Percentiles rank a stretch among this genome's conserved stretches.
phyloP scores from a whole-genome alignment of 208 protist species.

The Kentomonas sorsogonicus region DNA sequence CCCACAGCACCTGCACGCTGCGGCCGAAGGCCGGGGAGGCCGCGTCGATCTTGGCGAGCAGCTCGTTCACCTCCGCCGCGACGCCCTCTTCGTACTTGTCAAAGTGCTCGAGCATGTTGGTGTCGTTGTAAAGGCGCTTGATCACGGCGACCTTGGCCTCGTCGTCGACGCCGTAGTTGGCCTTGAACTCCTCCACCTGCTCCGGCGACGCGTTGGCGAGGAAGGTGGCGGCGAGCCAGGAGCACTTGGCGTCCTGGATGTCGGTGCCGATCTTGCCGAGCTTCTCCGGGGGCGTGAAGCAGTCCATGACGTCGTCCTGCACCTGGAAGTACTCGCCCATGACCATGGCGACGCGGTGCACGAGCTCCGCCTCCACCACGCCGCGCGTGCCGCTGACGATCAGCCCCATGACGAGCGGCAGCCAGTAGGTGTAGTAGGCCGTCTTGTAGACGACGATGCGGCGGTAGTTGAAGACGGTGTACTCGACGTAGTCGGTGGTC shows the following conservation, averaged over 20 bases:
- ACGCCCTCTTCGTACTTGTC: conserved; percentile 70
- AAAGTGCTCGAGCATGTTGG: conserved; percentile 70
- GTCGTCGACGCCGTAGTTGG: conserved; percentile 85
- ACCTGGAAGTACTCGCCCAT: conserved; percentile 98
- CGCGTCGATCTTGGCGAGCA: conserved; percentile 33
- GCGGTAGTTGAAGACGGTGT: conserved; percentile 84
- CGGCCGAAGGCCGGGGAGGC: conserved; percentile 39
- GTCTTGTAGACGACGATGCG: conserved; percentile 97
- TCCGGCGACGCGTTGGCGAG: conserved; percentile 41
- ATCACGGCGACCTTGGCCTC: conserved; percentile 71
- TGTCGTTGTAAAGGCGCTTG: conserved; percentile 86
- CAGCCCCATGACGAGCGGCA: conserved; percentile 93
- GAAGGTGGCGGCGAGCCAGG: conserved; percentile 94
- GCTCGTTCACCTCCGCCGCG: conserved; percentile 43
- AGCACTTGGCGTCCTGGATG: conserved; percentile 97
- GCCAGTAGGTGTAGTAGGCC: conserved; percentile 96
- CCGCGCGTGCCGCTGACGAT: conserved; percentile 69
- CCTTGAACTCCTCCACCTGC: conserved; percentile 75
- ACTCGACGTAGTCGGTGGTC: conserved; percentile 81
- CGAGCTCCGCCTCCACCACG: conserved; percentile 45
- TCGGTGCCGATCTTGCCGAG: conserved; percentile 97
- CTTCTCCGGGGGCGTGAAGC: conserved; percentile 92
- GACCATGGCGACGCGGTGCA: conserved; percentile 82
- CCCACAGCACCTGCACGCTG: conserved; percentile 69
- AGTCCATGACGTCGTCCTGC: conserved; percentile 98